Evolutionary conservation across 805 yeast genomes (phyloP).

Genomic region (Yarrowia phangngaensis): DNA sequence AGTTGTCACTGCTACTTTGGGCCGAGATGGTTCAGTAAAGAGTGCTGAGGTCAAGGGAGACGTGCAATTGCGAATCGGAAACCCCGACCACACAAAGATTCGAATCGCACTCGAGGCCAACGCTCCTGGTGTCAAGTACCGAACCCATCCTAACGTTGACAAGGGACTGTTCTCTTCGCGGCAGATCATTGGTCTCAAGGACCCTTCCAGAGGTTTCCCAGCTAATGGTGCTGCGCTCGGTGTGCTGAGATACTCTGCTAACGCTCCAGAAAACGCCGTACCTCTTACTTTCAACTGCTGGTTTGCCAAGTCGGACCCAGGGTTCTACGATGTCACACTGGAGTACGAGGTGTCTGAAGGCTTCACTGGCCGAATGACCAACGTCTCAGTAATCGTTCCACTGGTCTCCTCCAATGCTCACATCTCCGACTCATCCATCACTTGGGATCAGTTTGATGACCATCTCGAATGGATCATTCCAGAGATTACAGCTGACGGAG

Average conservation of each 20-base stretch:
- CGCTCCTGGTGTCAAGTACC: conserved; percentile 61
- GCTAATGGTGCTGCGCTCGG: conserved; percentile 86
- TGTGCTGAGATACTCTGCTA: conserved; percentile 87
- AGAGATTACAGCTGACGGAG: conserved; percentile 47
- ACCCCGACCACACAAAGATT: conserved; percentile 64
- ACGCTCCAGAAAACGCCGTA: conserved; percentile 57
- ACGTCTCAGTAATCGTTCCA: conserved; percentile 61
- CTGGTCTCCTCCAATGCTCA: conserved; percentile 55
- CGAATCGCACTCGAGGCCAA: conserved; percentile 55
- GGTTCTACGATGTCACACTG: conserved; percentile 67
- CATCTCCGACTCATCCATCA: conserved; percentile 40
- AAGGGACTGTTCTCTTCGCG: conserved; percentile 58
- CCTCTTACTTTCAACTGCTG: conserved; percentile 82
- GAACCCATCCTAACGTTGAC: conserved; percentile 96
- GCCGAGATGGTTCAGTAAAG: conserved; percentile 68
- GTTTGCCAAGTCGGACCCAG: conserved; percentile 64
- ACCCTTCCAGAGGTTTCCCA: conserved; percentile 77
- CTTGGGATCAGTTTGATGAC: conserved; percentile 56
- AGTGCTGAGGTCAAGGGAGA: conserved; percentile 82
- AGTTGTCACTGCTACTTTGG: conserved; percentile 67
- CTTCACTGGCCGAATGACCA: conserved; percentile 48
- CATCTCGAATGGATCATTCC: conserved; percentile 67
- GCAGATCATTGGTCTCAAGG: conserved; percentile 67
- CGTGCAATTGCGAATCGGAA: conserved; percentile 78
- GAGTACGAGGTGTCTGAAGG: conserved; percentile 73